Conservation (phyloP, 2,329 filamentous ascomycete species). For the Cladorrhinum sp. region DNA sequence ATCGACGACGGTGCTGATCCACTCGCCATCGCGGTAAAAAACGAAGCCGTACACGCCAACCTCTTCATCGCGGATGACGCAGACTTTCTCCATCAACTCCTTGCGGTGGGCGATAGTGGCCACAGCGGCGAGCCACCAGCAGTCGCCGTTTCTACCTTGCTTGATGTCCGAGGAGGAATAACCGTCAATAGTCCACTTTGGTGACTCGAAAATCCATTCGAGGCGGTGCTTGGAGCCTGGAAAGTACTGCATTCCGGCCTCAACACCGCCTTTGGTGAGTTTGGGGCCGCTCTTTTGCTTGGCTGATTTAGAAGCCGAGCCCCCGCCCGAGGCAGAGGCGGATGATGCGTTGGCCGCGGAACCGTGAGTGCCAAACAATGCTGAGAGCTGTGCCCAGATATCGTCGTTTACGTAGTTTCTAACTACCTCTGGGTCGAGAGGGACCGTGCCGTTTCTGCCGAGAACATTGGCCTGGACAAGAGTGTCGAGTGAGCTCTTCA, state of each 20-base stretch:
- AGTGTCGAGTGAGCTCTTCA: constrained; percentile 27
- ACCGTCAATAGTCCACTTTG: constrained; percentile 64
- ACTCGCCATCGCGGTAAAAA: constrained; percentile 77
- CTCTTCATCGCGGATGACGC: constrained; percentile 67
- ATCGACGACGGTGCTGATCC: constrained; percentile 58
- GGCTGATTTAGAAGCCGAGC: background rate
- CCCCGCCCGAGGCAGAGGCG: background rate
- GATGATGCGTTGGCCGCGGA: background rate
- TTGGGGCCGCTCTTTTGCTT: background rate
- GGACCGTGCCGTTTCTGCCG: constrained; percentile 21
- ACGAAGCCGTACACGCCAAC: constrained; percentile 85
- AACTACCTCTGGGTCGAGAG: constrained; percentile 23
- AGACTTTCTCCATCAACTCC: constrained; percentile 68
- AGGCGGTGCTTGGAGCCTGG: constrained; percentile 43
- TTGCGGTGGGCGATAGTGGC: constrained; percentile 73
- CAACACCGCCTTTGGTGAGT: constrained; percentile 10
- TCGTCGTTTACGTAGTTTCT: constrained; percentile 23
- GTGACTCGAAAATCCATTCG: constrained; percentile 42
- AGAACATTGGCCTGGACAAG: constrained; percentile 25
- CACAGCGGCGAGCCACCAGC: constrained; percentile 80
- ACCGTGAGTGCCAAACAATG: background rate
- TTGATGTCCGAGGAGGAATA: constrained; percentile 74
- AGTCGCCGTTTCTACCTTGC: constrained; percentile 76
- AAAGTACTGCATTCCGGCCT: constrained; percentile 21
- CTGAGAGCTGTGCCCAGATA: constrained; percentile 8